phyloP scores from a whole-genome alignment of 129 eudicot genomes.

The Pittosporum tobira region DNA sequence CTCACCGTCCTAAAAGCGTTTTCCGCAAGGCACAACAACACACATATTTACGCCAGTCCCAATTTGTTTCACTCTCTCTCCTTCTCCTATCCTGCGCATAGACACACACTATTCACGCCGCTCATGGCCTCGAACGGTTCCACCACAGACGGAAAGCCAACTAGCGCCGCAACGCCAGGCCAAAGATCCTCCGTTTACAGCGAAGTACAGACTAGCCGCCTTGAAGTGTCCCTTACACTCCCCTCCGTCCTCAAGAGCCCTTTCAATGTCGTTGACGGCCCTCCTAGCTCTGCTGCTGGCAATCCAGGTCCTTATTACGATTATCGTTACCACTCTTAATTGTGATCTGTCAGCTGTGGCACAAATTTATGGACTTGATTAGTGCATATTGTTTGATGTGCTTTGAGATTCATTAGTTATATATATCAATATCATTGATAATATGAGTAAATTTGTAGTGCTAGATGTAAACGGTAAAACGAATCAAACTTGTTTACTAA shows the following conservation, averaged over 20 bases:
- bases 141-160: slow-evolving; percentile 4
- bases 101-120: not conserved
- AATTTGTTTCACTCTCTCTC: not conserved
- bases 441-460: too few species aligned
- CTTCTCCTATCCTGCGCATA: too few species aligned
- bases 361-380: not conserved
- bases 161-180: slow-evolving; percentile 17
- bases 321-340: too few species aligned
- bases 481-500: too few species aligned
- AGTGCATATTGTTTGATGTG: not conserved
- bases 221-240: slow-evolving; percentile 45
- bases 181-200: slow-evolving; percentile 45
- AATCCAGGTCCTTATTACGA: slow-evolving; percentile 49
- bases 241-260: slow-evolving; percentile 57
- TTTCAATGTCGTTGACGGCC: slow-evolving; percentile 61
- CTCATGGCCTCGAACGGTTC: slow-evolving; percentile 16
- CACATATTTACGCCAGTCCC: not conserved
- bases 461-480: too few species aligned
- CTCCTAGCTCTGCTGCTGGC: slow-evolving; percentile 72
- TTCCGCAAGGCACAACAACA: not conserved
- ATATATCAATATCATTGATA: too few species aligned
- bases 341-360: not conserved
- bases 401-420: not conserved
- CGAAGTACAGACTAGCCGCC: slow-evolving; percentile 63
- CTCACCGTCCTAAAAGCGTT: slow-evolving; percentile 8